A percentile compares a stretch with the other conserved stretches of the same genome.
Evolutionary conservation across 805 yeast species (phyloP).

Genomic region (Wickerhamomyces kurtzmanii): DNA sequence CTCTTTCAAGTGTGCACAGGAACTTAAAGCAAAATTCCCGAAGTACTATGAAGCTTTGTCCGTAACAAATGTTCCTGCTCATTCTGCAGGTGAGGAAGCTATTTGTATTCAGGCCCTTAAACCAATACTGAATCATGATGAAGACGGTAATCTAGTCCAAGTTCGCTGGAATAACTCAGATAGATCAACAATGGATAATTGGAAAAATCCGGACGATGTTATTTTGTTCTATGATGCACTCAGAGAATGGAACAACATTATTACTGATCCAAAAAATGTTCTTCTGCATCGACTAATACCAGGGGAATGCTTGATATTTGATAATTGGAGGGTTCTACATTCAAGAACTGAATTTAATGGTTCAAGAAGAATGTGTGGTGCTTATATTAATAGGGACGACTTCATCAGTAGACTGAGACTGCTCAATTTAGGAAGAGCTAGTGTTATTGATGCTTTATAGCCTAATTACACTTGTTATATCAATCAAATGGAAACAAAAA

Average conservation of each 20-base stretch:
- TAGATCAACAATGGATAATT: slow-evolving; percentile 47
- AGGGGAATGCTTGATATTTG: slow-evolving; percentile 58
- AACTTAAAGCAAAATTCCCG: slow-evolving; percentile 31
- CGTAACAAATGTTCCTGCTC: slow-evolving; percentile 49
- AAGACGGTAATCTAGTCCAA: slow-evolving; percentile 42
- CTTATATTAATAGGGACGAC: slow-evolving; percentile 61
- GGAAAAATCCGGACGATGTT: slow-evolving; percentile 34
- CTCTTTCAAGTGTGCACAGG: slow-evolving; percentile 44
- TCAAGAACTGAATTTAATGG: slow-evolving; percentile 61
- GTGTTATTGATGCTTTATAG: no score
- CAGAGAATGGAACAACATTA: slow-evolving; percentile 43
- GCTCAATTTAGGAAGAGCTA: no score
- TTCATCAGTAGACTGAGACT: slow-evolving; percentile 38
- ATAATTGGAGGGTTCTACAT: slow-evolving; percentile 67
- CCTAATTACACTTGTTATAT: no score
- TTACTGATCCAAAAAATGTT: slow-evolving; percentile 40
- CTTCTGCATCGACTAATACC: slow-evolving; percentile 47
- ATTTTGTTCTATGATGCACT: slow-evolving; percentile 47
- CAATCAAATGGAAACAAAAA: no score
- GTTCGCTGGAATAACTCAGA: slow-evolving; percentile 68
- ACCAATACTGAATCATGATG: slow-evolving; percentile 48
- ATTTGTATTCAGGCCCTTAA: slow-evolving; percentile 55
- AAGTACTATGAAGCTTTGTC: slow-evolving; percentile 39
- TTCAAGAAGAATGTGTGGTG: slow-evolving; percentile 63
- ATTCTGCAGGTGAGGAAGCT: slow-evolving; percentile 62